Evolutionary conservation across 805 yeast species (phyloP).

Genomic region (Candida sonorensis): DNA sequence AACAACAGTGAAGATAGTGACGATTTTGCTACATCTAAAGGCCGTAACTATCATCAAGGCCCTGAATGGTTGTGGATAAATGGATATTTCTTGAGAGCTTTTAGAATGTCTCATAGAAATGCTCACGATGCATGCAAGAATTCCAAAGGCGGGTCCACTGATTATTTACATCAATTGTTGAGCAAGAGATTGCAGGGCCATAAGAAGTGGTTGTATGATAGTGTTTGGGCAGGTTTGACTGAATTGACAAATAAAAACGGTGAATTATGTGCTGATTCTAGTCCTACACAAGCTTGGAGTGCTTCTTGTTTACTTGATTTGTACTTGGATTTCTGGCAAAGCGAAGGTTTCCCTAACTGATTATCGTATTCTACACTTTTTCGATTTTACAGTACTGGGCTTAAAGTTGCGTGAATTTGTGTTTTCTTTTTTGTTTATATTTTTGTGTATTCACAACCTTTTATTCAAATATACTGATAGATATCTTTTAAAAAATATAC

Average conservation of each 20-base stretch:
- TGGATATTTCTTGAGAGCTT: constrained; percentile 85
- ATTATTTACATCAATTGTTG: constrained; percentile 50
- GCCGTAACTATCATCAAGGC: constrained; percentile 96
- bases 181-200: constrained; percentile 58
- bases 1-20: constrained; percentile 69
- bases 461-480: too few relatives aligned
- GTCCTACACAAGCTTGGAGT: constrained; percentile 98
- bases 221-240: constrained; percentile 90
- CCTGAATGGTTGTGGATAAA: constrained; percentile 97
- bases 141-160: constrained; percentile 33
- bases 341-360: constrained; percentile 9
- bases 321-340: constrained; percentile 53
- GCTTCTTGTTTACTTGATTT: constrained; percentile 78
- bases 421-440: background rate
- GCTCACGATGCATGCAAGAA: constrained; percentile 30
- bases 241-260: constrained; percentile 91
- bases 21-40: constrained; percentile 90
- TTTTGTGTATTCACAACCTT: background rate
- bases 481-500: too few relatives aligned
- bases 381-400: too few relatives aligned
- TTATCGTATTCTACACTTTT: too few relatives aligned
- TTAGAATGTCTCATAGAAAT: constrained; percentile 42
- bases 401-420: background rate
- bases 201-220: constrained; percentile 60
- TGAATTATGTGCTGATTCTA: constrained; percentile 70